These are phyloP conservation scores for Candolleomyces eurysporus DNA, from an alignment of 768 basidiomycete genomes.

Conservation along the genomic window DNA sequence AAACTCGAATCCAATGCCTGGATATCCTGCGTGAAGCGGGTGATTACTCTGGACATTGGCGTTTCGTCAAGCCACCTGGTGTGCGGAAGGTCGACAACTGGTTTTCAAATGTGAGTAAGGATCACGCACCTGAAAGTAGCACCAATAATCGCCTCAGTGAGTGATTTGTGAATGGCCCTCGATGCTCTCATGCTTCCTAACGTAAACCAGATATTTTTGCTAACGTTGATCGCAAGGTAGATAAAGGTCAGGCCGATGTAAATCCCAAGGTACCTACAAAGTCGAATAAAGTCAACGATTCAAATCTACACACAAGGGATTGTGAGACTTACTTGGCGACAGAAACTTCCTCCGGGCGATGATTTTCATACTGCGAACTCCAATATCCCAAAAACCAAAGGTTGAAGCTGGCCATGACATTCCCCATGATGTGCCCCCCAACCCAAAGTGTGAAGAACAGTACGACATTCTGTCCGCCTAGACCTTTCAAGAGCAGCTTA, in stretches of 20 bases:
- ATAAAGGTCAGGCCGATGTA: conserved; percentile 16
- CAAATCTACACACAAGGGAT: too few relatives aligned
- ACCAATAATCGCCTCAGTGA: conserved; percentile 53
- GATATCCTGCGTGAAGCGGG: conserved; percentile 68
- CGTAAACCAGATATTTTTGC: conserved; percentile 38
- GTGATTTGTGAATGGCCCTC: conserved; percentile 46
- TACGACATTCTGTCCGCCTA: conserved; percentile 31
- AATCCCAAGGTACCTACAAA: background rate
- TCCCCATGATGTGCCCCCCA: conserved; percentile 19
- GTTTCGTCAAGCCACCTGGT: conserved; percentile 54
- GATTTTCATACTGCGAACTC: conserved; percentile 44
- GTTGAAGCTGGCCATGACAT: conserved; percentile 24
- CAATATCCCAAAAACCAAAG: conserved; percentile 43
- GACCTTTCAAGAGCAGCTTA: conserved; percentile 31
- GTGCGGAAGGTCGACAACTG: background rate
- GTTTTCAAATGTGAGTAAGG: too few relatives aligned
- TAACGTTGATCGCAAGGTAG: conserved; percentile 25
- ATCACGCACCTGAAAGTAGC: conserved; percentile 55
- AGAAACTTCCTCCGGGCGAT: conserved; percentile 29
- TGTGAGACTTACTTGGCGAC: conserved; percentile 29
- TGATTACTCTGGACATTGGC: conserved; percentile 52
- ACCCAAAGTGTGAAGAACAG: conserved; percentile 29
- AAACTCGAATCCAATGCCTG: conserved; percentile 50
- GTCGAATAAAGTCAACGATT: too few relatives aligned
- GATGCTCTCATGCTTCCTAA: conserved; percentile 54